Percentiles rank a stretch among this genome's conserved stretches.
Evolutionary conservation across 306 rosid genomes (phyloP).

Genomic region (Vigna radiata): DNA sequence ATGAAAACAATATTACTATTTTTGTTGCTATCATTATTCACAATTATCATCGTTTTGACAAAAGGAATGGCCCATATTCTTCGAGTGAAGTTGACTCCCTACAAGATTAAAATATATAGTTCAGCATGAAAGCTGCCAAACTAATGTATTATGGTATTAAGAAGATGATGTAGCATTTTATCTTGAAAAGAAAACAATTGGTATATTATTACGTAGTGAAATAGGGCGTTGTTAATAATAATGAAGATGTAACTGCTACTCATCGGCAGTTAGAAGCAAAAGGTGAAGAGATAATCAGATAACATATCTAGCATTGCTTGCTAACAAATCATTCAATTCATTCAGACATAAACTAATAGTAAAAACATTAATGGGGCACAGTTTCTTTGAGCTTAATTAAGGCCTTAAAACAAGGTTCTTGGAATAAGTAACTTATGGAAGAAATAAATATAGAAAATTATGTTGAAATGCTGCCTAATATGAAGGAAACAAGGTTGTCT

Average conservation of each 20-base stretch:
- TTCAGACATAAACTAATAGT: not conserved
- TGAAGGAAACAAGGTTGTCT: not conserved
- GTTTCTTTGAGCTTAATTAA: not conserved
- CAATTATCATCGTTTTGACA: not conserved
- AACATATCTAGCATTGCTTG: slow-evolving; percentile 20
- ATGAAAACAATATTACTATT: not conserved
- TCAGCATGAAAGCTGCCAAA: too few relatives aligned
- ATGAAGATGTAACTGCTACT: not conserved
- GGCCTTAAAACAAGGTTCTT: slow-evolving; percentile 24
- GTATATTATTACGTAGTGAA: too few relatives aligned
- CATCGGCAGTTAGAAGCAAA: slow-evolving; percentile 41
- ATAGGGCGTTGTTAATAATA: too few relatives aligned
- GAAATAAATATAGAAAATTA: slow-evolving; percentile 35
- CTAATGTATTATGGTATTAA: too few relatives aligned
- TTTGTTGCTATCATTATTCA: not conserved
- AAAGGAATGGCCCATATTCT: not conserved
- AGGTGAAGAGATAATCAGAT: not conserved
- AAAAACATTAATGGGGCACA: not conserved
- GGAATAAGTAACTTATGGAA: slow-evolving; percentile 24
- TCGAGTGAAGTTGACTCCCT: not conserved
- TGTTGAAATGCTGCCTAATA: slow-evolving; percentile 31
- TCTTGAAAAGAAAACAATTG: too few relatives aligned
- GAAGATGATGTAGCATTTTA: too few relatives aligned
- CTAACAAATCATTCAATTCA: slow-evolving; percentile 4
- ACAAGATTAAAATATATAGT: not conserved